phyloP scores from a whole-genome alignment of 768 basidiomycete genomes.

The Lactifluus rugatus region DNA sequence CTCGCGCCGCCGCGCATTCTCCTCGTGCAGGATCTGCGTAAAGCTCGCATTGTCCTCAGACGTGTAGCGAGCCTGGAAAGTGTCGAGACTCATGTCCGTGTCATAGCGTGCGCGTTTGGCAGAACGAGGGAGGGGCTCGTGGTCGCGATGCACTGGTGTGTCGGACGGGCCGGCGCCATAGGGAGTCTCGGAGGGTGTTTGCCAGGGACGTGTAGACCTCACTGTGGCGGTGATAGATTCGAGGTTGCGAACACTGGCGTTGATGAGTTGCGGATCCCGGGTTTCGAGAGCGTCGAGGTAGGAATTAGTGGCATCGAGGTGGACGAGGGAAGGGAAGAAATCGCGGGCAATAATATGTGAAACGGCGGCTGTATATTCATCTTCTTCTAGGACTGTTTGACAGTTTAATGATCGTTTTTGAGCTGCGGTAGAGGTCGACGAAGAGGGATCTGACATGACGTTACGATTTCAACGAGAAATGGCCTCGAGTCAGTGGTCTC shows the following conservation, averaged over 20 bases:
- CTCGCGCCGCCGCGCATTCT: constrained; percentile 75
- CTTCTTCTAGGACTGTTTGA: constrained; percentile 76
- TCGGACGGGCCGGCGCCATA: constrained; percentile 49
- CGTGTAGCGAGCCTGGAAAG: constrained; percentile 86
- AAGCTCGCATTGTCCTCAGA: constrained; percentile 98
- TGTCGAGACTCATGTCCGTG: constrained; percentile 58
- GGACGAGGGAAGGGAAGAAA: constrained; percentile 92
- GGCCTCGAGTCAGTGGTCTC: neutral
- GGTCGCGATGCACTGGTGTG: constrained; percentile 46
- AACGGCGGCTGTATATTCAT: constrained; percentile 86
- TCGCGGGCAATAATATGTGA: constrained; percentile 92
- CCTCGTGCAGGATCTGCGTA: constrained; percentile 81
- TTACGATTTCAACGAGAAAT: too few relatives aligned
- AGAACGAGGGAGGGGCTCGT: constrained; percentile 24
- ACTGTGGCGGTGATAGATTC: constrained; percentile 50
- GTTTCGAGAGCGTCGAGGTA: constrained; percentile 74
- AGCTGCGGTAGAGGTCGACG: constrained; percentile 21
- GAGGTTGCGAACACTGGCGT: constrained; percentile 63
- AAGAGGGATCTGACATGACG: constrained; percentile 28
- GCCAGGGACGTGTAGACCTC: constrained; percentile 26
- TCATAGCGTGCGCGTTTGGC: constrained; percentile 54
- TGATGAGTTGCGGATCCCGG: constrained; percentile 69
- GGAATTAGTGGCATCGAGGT: constrained; percentile 79
- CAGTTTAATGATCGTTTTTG: constrained; percentile 54
- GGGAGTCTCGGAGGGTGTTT: constrained; percentile 56